Conservation (phyloP, 192 early-diverging fungal genomes). For the Entomortierella lignicola region DNA sequence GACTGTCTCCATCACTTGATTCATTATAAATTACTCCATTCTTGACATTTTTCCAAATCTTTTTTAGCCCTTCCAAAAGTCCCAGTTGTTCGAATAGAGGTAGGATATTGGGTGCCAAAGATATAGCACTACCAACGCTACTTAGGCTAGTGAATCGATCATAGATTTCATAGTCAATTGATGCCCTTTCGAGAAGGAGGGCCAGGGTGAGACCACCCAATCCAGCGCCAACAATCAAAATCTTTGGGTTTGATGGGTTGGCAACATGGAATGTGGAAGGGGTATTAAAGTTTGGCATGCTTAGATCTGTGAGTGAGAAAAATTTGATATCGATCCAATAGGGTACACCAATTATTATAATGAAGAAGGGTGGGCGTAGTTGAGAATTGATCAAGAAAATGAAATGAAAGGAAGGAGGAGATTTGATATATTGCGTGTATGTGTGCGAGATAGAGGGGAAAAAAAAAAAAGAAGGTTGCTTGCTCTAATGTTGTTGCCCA, state of each 20-base stretch:
- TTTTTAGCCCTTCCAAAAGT: background rate
- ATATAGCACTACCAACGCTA: background rate
- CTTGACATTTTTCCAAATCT: background rate
- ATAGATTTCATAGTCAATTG: background rate
- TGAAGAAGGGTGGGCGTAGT: too few species aligned
- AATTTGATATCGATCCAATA: too few species aligned
- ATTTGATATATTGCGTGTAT: too few species aligned
- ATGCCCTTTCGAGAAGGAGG: background rate
- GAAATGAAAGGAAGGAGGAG: too few species aligned
- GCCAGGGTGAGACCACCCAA: background rate
- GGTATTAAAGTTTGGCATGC: background rate
- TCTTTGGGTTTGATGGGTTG: constrained; percentile 1
- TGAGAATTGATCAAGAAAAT: too few species aligned
- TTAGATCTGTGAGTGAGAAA: too few species aligned
- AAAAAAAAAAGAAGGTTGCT: too few species aligned
- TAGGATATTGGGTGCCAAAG: background rate
- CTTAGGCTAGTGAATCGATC: background rate
- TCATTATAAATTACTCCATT: background rate
- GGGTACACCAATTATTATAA: too few species aligned
- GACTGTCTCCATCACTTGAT: background rate
- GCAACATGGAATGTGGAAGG: background rate
- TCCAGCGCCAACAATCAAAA: background rate
- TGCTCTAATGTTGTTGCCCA: too few species aligned
- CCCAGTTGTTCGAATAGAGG: background rate
- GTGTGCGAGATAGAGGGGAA: too few species aligned